Evolutionary conservation across 108 stramenopile genomes (phyloP), one percentile per base, ranked within the genome.

Genomic region (Mayamaea pseudoterrestris): DNA sequence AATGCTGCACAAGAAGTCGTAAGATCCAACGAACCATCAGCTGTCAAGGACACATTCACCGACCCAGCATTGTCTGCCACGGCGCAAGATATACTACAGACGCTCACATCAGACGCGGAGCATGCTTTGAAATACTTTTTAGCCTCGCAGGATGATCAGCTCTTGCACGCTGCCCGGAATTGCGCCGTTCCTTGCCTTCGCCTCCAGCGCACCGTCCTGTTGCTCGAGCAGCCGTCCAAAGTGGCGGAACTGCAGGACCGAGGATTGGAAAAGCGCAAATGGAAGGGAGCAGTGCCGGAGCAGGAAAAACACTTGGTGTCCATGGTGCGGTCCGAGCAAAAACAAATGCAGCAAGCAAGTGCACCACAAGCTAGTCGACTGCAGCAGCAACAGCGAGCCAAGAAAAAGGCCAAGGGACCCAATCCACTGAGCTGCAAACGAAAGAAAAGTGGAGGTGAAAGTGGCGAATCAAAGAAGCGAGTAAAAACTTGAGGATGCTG

Each of bases 401-500:
- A 67, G 55, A 51, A 49, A 14, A 75, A 66, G 41, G 80, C 80
- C 17, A 82, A 77, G 53, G 80, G 67, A 31, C 80, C 84, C 3
- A 87, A 87, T 57, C 84, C 84, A 45, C 46, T 87, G 29, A 82
- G 80, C 49, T 87, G 84, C 53, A 85, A 85, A 44, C 57, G 65
- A 8, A 39, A 39, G n/a, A n/a, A n/a, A n/a, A n/a, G n/a, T n/a
- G n/a, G n/a, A n/a, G n/a, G n/a, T n/a, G n/a, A n/a, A n/a, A n/a
- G n/a, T n/a, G n/a, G n/a, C n/a, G n/a, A n/a, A n/a, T n/a, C n/a
- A n/a, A n/a, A n/a, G n/a, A n/a, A n/a, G n/a, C n/a, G n/a, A n/a
- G n/a, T n/a, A n/a, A n/a, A n/a, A n/a, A n/a, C n/a, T n/a, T n/a
- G n/a, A n/a, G n/a, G n/a, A n/a, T n/a, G n/a, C n/a, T n/a, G n/a